Percentiles rank a stretch among this genome's conserved stretches.
These are phyloP conservation scores for Paecilomyces sp. DNA, from an alignment of 2,329 filamentous ascomycete species.

Conservation along the genomic window DNA sequence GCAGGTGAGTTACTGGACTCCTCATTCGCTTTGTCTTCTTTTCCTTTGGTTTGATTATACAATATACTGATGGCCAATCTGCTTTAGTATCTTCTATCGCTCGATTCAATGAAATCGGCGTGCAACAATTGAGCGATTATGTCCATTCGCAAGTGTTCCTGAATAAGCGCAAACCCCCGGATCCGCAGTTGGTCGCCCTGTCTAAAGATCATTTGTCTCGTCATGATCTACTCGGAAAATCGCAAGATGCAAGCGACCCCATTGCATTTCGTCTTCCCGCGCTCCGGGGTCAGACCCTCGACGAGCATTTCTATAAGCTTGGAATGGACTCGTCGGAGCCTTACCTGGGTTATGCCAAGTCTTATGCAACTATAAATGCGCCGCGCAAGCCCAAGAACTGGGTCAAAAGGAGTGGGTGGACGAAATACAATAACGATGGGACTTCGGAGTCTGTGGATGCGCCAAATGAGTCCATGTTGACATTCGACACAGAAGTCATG, in stretches of 20 bases:
- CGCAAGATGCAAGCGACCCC: conserved; percentile 65
- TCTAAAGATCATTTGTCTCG: conserved; percentile 74
- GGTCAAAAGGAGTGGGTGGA: conserved; percentile 80
- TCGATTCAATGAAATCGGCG: conserved; percentile 85
- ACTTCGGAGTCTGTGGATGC: conserved; percentile 63
- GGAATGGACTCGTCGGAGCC: conserved; percentile 83
- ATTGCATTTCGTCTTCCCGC: conserved; percentile 80
- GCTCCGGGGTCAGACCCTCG: conserved; percentile 71
- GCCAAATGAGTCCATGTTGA: conserved; percentile 74
- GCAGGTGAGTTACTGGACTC: conserved; percentile 15
- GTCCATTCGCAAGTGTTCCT: conserved; percentile 80
- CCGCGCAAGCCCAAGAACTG: conserved; percentile 63
- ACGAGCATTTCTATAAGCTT: conserved; percentile 89
- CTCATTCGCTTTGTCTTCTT: not conserved
- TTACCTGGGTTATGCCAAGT: conserved; percentile 66
- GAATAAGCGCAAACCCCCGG: conserved; percentile 44
- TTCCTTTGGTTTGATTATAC: not conserved
- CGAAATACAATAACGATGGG: conserved; percentile 76
- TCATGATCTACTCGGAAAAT: conserved; percentile 87
- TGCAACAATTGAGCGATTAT: conserved; percentile 84
- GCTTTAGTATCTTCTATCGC: conserved; percentile 42
- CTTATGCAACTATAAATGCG: conserved; percentile 58
- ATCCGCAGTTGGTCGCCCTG: conserved; percentile 67
- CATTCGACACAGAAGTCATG: conserved; percentile 95
- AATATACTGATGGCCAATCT: not conserved